Conservation (phyloP, 345 rosid genomes). For the Geranium rotundifolium region DNA sequence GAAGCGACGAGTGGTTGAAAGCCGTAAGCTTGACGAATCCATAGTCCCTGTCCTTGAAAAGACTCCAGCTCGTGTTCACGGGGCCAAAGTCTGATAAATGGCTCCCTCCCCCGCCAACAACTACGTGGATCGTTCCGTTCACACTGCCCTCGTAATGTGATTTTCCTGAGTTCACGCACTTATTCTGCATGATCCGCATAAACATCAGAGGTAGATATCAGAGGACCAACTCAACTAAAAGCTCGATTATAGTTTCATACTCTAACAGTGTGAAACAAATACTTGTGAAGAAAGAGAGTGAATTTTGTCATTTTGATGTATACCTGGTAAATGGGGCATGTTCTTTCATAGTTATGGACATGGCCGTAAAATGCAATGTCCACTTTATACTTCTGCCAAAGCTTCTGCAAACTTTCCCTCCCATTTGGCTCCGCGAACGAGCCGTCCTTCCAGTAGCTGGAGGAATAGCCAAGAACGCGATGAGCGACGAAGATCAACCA, state of each 20-base stretch:
- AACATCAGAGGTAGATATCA: not conserved
- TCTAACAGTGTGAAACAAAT: no score
- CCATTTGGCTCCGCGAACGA: slow-evolving; percentile 64
- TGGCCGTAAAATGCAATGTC: slow-evolving; percentile 76
- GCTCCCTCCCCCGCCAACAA: slow-evolving; percentile 77
- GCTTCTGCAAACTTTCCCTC: slow-evolving; percentile 61
- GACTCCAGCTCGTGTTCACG: slow-evolving; percentile 53
- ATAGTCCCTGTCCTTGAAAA: slow-evolving; percentile 57
- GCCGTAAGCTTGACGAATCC: slow-evolving; percentile 61
- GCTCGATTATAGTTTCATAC: no score
- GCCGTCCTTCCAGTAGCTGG: slow-evolving; percentile 38
- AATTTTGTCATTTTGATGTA: not conserved
- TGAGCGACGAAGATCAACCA: slow-evolving; percentile 73
- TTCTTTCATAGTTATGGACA: slow-evolving; percentile 75
- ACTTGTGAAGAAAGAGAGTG: not conserved
- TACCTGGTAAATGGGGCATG: slow-evolving; percentile 76
- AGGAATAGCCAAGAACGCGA: slow-evolving; percentile 70
- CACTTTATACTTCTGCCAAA: slow-evolving; percentile 86
- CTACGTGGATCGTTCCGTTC: slow-evolving; percentile 74
- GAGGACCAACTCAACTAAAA: no score
- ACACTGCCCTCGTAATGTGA: slow-evolving; percentile 49
- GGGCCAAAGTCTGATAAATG: slow-evolving; percentile 49
- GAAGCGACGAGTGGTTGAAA: slow-evolving; percentile 33
- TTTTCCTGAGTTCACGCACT: slow-evolving; percentile 44
- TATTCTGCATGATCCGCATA: slow-evolving; percentile 37